A percentile compares a stretch with the other conserved stretches of the same genome.
These are phyloP conservation scores for Penicillium sp. DNA, from an alignment of 2,329 filamentous ascomycete genomes.

Conservation along the genomic window DNA sequence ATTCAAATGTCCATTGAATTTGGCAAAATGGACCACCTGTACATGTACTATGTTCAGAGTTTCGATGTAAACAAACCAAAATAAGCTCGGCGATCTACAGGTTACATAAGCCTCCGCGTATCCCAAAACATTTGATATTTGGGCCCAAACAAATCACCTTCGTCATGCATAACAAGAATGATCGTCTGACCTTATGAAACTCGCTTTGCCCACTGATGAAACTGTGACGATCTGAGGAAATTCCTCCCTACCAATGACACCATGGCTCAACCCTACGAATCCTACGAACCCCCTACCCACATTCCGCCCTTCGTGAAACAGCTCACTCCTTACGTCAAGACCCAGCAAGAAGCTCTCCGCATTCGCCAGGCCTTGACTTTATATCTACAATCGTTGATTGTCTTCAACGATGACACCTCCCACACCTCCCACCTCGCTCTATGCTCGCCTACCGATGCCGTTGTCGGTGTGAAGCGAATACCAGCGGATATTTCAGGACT, in stretches of 20 bases:
- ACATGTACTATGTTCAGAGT: not conserved
- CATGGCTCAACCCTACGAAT: constrained; percentile 26
- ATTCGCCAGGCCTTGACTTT: constrained; percentile 42
- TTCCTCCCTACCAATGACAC: constrained; percentile 16
- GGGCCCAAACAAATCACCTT: not conserved
- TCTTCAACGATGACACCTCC: constrained; percentile 29
- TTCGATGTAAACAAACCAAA: not conserved
- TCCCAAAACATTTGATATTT: constrained; percentile 9
- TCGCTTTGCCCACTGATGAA: not conserved
- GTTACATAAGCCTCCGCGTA: constrained; percentile 19
- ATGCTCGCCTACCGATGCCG: constrained; percentile 34
- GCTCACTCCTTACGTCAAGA: constrained; percentile 41
- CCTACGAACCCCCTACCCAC: constrained; percentile 19
- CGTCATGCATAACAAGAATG: not conserved
- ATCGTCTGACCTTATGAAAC: not conserved
- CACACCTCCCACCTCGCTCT: constrained; percentile 36
- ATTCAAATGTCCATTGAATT: not conserved
- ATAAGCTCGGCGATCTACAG: constrained; percentile 10
- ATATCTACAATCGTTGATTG: constrained; percentile 40
- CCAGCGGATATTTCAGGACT: constrained; percentile 44
- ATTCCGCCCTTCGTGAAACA: constrained; percentile 38
- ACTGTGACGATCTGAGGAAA: not conserved
- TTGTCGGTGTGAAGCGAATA: constrained; percentile 35
- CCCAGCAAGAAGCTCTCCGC: constrained; percentile 38
- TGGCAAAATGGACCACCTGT: no score